phyloP scores from a whole-genome alignment of 441 rosid species.

The Viola pubescens region DNA sequence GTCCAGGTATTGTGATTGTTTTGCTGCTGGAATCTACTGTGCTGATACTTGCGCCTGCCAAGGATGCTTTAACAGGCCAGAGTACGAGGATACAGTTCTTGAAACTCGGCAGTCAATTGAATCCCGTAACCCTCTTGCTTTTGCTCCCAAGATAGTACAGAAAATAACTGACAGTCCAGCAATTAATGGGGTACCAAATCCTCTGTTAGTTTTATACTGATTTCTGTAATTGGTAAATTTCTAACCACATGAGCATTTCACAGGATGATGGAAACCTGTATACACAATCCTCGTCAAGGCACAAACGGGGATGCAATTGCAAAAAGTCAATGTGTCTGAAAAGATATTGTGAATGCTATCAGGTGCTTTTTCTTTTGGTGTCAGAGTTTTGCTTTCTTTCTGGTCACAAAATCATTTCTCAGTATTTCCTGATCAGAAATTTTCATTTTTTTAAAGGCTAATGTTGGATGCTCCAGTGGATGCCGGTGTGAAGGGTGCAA shows the following conservation, averaged over 20 bases:
- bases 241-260: conserved; percentile 16
- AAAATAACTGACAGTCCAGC: conserved; percentile 19
- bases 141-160: conserved; percentile 55
- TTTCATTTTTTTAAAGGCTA: conserved; percentile 29
- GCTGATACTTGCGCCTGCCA: conserved; percentile 50
- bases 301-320: conserved; percentile 68
- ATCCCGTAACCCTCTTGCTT: conserved; percentile 59
- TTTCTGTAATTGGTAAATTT: conserved; percentile 11
- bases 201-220: conserved; percentile 8
- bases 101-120: conserved; percentile 49
- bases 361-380: conserved; percentile 27
- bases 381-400: not conserved
- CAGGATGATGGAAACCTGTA: conserved; percentile 36
- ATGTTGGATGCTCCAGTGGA: conserved; percentile 59
- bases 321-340: conserved; percentile 60
- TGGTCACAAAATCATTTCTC: not conserved
- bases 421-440: conserved; percentile 8
- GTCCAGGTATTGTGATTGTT: conserved; percentile 70
- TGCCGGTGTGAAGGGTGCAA: conserved; percentile 65
- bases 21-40: conserved; percentile 58
- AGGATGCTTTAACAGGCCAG: conserved; percentile 55
- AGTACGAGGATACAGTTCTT: conserved; percentile 43
- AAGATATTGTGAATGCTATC: conserved; percentile 73
- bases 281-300: conserved; percentile 46
- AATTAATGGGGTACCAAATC: conserved; percentile 21